A percentile compares a stretch with the other conserved stretches of the same genome.
Evolutionary conservation across 306 rosid species (phyloP).

Genomic region (Cucumis melo): DNA sequence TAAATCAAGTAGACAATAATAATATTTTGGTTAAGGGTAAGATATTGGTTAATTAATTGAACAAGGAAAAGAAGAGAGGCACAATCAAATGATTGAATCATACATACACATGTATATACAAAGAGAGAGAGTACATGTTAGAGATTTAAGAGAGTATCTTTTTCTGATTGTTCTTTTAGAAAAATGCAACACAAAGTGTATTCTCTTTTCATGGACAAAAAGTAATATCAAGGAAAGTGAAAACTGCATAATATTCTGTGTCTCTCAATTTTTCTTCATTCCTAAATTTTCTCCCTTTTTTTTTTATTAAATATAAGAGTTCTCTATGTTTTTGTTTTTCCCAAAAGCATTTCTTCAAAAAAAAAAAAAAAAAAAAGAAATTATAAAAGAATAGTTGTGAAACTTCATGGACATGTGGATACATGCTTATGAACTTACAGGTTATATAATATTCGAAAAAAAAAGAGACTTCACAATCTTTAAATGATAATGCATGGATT

Average conservation of each 20-base stretch:
- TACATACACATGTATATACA: neutral
- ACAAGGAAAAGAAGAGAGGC: neutral
- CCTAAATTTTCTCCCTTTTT: neutral
- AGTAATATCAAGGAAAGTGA: neutral
- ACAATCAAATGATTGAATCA: neutral
- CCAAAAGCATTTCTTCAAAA: too few species aligned
- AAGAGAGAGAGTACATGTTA: neutral
- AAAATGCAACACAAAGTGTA: neutral
- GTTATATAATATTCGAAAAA: too few species aligned
- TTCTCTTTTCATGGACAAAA: constrained; percentile 3
- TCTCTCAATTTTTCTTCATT: neutral
- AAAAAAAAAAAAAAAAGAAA: too few species aligned
- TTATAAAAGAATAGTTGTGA: neutral
- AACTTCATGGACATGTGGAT: neutral
- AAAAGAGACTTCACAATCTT: too few species aligned
- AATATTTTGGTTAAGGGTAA: too few species aligned
- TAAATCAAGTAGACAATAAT: too few species aligned
- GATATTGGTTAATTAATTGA: neutral
- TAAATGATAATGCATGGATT: too few species aligned
- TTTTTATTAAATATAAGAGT: too few species aligned
- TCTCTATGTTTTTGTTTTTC: too few species aligned
- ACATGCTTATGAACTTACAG: too few species aligned
- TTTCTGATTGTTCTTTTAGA: constrained; percentile 23
- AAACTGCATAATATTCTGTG: constrained; percentile 1
- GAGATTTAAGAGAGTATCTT: neutral